phyloP scores from a whole-genome alignment of 176 grass and related monocot species.

The Zea luxurians region DNA sequence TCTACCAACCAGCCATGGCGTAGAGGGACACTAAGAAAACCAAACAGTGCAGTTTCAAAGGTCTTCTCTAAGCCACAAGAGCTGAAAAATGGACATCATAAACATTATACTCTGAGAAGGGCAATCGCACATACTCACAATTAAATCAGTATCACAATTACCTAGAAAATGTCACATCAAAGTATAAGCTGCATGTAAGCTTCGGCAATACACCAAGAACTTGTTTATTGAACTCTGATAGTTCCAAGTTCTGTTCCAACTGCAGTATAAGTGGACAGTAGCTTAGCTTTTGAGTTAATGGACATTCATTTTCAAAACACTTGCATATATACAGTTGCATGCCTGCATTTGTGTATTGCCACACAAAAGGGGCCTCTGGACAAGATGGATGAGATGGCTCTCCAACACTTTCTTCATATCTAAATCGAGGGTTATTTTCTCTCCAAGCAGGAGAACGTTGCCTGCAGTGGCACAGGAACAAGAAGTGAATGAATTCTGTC shows the following conservation, averaged over 20 bases:
- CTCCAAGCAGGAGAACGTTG: neutral
- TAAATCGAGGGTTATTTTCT: neutral
- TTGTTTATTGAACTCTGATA: neutral
- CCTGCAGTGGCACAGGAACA: neutral
- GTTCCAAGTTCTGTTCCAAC: neutral
- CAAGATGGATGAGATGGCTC: neutral
- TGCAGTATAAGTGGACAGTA: neutral
- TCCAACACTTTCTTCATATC: neutral
- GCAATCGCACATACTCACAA: neutral
- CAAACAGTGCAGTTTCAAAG: neutral
- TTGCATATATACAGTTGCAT: neutral
- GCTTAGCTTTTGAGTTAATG: too few relatives aligned
- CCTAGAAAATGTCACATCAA: neutral
- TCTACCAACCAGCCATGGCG: neutral
- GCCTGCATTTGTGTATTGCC: neutral
- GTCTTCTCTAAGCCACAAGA: neutral
- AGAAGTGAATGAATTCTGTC: too few relatives aligned
- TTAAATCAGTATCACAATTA: neutral
- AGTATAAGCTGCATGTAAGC: neutral
- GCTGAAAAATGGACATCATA: neutral
- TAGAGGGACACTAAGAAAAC: neutral
- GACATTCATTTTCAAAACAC: neutral
- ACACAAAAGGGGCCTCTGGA: neutral
- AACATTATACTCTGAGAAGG: neutral
- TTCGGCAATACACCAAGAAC: neutral